A percentile compares a stretch with the other conserved stretches of the same genome.
Evolutionary conservation across 441 rosid species (phyloP).

Genomic region (Lagerstroemia fauriei): DNA sequence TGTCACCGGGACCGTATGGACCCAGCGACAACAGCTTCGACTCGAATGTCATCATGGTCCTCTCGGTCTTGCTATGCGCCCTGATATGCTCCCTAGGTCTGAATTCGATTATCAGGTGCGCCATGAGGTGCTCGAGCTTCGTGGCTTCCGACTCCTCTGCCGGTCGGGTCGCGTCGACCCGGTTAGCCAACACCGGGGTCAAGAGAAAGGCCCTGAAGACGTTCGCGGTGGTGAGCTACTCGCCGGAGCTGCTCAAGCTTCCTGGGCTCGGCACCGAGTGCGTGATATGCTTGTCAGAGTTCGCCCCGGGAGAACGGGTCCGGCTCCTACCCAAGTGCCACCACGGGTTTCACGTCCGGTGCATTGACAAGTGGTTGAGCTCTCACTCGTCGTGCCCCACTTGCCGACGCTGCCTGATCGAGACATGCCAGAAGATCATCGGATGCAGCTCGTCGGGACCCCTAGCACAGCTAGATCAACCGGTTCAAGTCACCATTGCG

Average conservation of each 20-base stretch:
- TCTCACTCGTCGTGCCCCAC: slow-evolving; percentile 83
- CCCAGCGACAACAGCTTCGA: slow-evolving; percentile 56
- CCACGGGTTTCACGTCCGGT: slow-evolving; percentile 71
- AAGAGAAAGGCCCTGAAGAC: slow-evolving; percentile 65
- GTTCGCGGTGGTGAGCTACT: slow-evolving; percentile 60
- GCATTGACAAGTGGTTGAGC: slow-evolving; percentile 82
- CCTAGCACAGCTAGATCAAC: slow-evolving; percentile 20
- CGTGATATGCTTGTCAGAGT: slow-evolving; percentile 66
- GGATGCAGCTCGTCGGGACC: slow-evolving; percentile 37
- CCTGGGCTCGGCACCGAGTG: slow-evolving; percentile 69
- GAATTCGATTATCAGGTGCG: slow-evolving; percentile 65
- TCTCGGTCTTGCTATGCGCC: slow-evolving; percentile 72
- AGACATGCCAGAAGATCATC: slow-evolving; percentile 69
- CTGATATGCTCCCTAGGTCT: slow-evolving; percentile 69
- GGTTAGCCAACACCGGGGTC: slow-evolving; percentile 58
- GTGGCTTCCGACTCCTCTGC: slow-evolving; percentile 36
- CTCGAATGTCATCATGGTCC: slow-evolving; percentile 71
- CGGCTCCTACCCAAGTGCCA: slow-evolving; percentile 72
- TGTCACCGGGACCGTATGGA: slow-evolving; percentile 23
- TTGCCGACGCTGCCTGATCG: slow-evolving; percentile 70
- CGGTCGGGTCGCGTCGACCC: slow-evolving; percentile 21
- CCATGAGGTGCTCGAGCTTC: slow-evolving; percentile 59
- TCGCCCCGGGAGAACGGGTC: slow-evolving; percentile 52
- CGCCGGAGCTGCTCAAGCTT: slow-evolving; percentile 46
- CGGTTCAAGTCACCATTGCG: slow-evolving; percentile 43